phyloP scores from a whole-genome alignment of 495 filamentous ascomycete species.

The Podospora fimiseda region DNA sequence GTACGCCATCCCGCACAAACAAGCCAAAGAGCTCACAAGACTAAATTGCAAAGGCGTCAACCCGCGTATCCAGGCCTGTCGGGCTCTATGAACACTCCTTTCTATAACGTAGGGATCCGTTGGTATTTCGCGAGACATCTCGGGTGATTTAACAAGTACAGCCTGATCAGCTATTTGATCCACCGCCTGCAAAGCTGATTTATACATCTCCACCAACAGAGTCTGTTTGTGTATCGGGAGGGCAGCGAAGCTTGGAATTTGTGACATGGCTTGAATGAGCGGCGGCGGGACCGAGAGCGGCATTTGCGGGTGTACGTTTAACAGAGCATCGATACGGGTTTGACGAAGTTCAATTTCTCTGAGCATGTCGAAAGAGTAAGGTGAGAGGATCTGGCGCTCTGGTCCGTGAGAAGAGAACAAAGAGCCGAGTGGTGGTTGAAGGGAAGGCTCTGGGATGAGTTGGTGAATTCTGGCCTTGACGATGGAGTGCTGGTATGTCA shows the following conservation, averaged over 20 bases:
- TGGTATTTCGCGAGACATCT: not conserved
- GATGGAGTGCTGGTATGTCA: slow-evolving; percentile 19
- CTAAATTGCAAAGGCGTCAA: slow-evolving; percentile 18
- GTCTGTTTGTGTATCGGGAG: not conserved
- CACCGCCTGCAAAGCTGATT: not conserved
- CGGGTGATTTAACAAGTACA: not conserved
- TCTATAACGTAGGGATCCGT: not conserved
- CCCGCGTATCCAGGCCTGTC: slow-evolving; percentile 15
- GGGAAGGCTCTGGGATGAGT: not conserved
- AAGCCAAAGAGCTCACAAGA: slow-evolving; percentile 15
- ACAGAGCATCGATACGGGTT: slow-evolving; percentile 13
- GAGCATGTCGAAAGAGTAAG: slow-evolving; percentile 15
- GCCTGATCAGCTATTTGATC: not conserved
- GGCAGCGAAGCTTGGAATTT: not conserved
- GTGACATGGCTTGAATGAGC: not conserved
- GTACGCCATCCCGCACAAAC: slow-evolving; percentile 11
- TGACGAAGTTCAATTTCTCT: slow-evolving; percentile 24
- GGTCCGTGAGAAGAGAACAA: slow-evolving; percentile 18
- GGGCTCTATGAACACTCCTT: slow-evolving; percentile 4
- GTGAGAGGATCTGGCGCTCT: slow-evolving; percentile 9
- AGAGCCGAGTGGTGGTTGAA: slow-evolving; percentile 8
- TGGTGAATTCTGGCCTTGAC: slow-evolving; percentile 1
- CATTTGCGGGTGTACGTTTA: not conserved
- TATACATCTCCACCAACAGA: not conserved
- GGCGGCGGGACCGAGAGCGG: not conserved